Evolutionary conservation across 2,329 filamentous ascomycete species (phyloP).

Genomic region (Aspergillus sclerotialis): DNA sequence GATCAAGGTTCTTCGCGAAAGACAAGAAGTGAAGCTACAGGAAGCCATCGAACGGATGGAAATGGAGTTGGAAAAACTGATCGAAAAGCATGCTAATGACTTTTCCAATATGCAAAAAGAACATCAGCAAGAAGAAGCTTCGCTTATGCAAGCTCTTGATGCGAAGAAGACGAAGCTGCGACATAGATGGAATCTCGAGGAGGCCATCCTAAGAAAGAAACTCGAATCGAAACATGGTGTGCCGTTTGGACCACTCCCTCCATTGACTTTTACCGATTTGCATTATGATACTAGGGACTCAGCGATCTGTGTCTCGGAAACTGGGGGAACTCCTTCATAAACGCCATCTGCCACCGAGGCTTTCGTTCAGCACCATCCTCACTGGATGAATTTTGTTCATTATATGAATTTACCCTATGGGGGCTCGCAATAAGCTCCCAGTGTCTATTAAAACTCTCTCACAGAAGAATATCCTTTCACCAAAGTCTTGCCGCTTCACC

Average conservation of each 20-base stretch:
- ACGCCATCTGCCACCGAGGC: no score
- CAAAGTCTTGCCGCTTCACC: no score
- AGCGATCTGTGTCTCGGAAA: slow-evolving; percentile 20
- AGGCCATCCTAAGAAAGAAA: slow-evolving; percentile 33
- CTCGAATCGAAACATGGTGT: slow-evolving; percentile 30
- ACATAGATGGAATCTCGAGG: slow-evolving; percentile 36
- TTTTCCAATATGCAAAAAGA: slow-evolving; percentile 28
- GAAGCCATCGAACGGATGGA: slow-evolving; percentile 34
- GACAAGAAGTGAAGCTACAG: slow-evolving; percentile 36
- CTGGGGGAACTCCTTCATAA: slow-evolving; percentile 3
- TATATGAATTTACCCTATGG: no score
- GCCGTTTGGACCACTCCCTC: slow-evolving; percentile 33
- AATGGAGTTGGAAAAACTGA: slow-evolving; percentile 28
- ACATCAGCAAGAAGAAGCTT: slow-evolving; percentile 26
- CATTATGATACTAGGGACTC: slow-evolving; percentile 21
- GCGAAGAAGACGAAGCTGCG: slow-evolving; percentile 27
- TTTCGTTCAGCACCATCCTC: no score
- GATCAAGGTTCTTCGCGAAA: slow-evolving; percentile 41
- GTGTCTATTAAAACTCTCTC: no score
- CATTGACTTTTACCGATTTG: slow-evolving; percentile 24
- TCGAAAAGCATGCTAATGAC: slow-evolving; percentile 24
- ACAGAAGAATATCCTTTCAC: no score
- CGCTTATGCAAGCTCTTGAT: slow-evolving; percentile 24
- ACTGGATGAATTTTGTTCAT: no score
- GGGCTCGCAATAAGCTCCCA: no score